A percentile compares a stretch with the other conserved stretches of the same genome.
Evolutionary conservation across 2,329 filamentous ascomycete species (phyloP).

Genomic region (Blastomyces gilchristii): DNA sequence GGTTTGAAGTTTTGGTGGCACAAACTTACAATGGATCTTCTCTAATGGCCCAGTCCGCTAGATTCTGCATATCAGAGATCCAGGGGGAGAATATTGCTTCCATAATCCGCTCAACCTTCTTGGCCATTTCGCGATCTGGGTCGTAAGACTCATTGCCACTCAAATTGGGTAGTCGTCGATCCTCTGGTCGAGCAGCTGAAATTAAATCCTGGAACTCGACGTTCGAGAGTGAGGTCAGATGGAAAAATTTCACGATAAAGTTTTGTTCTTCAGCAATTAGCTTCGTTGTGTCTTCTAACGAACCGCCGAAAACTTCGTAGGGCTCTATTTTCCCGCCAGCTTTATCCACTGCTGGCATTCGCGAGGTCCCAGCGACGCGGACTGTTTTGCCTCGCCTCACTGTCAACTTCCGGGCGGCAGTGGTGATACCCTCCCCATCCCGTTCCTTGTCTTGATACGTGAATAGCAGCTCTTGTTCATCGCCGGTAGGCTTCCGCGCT

Average conservation of each 20-base stretch:
- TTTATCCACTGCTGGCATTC: constrained; percentile 43
- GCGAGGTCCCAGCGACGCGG: constrained; percentile 35
- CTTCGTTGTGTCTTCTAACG: constrained; percentile 70
- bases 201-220: constrained; percentile 78
- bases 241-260: constrained; percentile 94
- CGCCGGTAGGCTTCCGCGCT: constrained; percentile 61
- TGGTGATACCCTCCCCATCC: constrained; percentile 51
- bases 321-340: constrained; percentile 58
- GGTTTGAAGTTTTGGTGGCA: not conserved
- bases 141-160: constrained; percentile 70
- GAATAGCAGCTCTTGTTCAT: constrained; percentile 79
- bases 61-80: constrained; percentile 62
- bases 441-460: constrained; percentile 82
- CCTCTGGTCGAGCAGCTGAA: constrained; percentile 51
- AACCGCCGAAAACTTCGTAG: constrained; percentile 70
- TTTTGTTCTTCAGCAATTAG: constrained; percentile 91
- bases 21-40: constrained; percentile 67
- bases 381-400: constrained; percentile 85
- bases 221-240: constrained; percentile 73
- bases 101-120: constrained; percentile 75
- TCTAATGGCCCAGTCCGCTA: constrained; percentile 74
- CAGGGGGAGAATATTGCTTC: constrained; percentile 79
- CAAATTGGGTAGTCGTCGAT: constrained; percentile 62
- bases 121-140: constrained; percentile 76
- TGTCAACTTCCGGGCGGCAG: constrained; percentile 76